Evolutionary conservation across 805 yeast species (phyloP).

Genomic region (Pichia membranifaciens): DNA sequence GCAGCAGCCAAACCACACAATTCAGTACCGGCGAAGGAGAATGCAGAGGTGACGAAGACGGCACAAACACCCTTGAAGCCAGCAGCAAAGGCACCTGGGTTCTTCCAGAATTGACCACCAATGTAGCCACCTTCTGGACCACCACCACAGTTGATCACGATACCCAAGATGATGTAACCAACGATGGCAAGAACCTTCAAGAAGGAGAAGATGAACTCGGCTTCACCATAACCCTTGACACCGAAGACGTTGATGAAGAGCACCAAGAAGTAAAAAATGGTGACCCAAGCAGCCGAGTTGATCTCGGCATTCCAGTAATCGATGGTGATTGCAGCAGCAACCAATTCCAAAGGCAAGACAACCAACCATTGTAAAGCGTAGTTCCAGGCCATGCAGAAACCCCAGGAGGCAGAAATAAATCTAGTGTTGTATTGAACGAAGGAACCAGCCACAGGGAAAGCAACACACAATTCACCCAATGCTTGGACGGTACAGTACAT

Average conservation of each 20-base stretch:
- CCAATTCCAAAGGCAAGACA: slow-evolving; percentile 49
- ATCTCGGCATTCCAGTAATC: slow-evolving; percentile 40
- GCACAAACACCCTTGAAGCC: slow-evolving; percentile 61
- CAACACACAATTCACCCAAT: slow-evolving; percentile 56
- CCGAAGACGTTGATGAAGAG: slow-evolving; percentile 53
- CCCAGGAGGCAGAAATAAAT: slow-evolving; percentile 52
- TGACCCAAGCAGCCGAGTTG: slow-evolving; percentile 51
- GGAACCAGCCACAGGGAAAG: slow-evolving; percentile 60
- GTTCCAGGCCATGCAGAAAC: slow-evolving; percentile 58
- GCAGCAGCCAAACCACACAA: slow-evolving; percentile 61
- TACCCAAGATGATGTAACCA: slow-evolving; percentile 52
- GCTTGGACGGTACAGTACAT: slow-evolving; percentile 61
- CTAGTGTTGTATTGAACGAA: slow-evolving; percentile 57
- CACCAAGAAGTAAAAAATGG: slow-evolving; percentile 48
- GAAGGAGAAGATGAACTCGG: slow-evolving; percentile 51
- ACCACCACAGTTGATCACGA: slow-evolving; percentile 58
- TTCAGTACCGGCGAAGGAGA: slow-evolving; percentile 65
- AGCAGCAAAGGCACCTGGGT: slow-evolving; percentile 52
- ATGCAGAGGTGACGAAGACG: slow-evolving; percentile 55
- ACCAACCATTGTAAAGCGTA: slow-evolving; percentile 52
- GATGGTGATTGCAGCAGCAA: slow-evolving; percentile 49
- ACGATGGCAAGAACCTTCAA: slow-evolving; percentile 52
- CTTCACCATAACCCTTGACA: slow-evolving; percentile 64
- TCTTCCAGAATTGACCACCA: slow-evolving; percentile 54
- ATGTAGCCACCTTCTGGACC: slow-evolving; percentile 53